These are phyloP conservation scores for Passiflora organensis DNA, from an alignment of 345 rosid genomes.

Conservation along the genomic window DNA sequence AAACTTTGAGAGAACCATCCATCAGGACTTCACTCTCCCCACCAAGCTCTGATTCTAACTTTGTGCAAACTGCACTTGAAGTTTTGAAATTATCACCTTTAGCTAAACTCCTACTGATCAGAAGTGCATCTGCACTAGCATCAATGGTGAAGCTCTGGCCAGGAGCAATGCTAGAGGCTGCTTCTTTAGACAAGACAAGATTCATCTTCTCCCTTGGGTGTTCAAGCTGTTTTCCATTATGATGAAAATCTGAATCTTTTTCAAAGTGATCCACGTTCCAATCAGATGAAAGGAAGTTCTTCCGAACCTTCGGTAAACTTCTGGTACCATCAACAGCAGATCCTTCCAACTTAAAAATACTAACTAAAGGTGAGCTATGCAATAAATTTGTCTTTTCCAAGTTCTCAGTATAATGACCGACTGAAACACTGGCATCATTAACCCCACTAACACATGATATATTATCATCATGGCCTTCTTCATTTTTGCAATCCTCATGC, in stretches of 20 bases:
- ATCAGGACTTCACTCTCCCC: constrained; percentile 23
- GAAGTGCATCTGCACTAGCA: constrained; percentile 1
- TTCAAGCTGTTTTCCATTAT: constrained; percentile 1
- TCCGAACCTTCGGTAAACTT: constrained; percentile 22
- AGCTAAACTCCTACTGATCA: constrained; percentile 1
- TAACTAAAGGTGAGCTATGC: constrained; percentile 35
- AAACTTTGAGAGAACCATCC: constrained; percentile 25
- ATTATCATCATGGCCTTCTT: constrained; percentile 59
- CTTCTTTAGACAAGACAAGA: constrained; percentile 6
- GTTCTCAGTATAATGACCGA: constrained; percentile 23
- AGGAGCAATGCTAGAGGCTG: constrained; percentile 4
- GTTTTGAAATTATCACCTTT: constrained; percentile 7
- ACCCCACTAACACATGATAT: constrained; percentile 41
- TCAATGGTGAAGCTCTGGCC: not conserved
- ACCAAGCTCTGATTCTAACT: constrained; percentile 30
- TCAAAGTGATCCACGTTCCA: constrained; percentile 5
- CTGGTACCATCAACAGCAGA: constrained; percentile 20
- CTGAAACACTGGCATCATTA: constrained; percentile 25
- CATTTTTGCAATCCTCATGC: constrained; percentile 30
- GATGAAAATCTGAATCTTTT: constrained; percentile 2
- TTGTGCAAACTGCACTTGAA: constrained; percentile 24
- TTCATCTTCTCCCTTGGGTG: constrained; percentile 1
- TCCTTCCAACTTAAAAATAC: constrained; percentile 39
- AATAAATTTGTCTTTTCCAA: constrained; percentile 39
- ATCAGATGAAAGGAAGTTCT: constrained; percentile 6